Base-by-base conservation (phyloP, 1,139 yeast species). In the Pichia sp. region DNA sequence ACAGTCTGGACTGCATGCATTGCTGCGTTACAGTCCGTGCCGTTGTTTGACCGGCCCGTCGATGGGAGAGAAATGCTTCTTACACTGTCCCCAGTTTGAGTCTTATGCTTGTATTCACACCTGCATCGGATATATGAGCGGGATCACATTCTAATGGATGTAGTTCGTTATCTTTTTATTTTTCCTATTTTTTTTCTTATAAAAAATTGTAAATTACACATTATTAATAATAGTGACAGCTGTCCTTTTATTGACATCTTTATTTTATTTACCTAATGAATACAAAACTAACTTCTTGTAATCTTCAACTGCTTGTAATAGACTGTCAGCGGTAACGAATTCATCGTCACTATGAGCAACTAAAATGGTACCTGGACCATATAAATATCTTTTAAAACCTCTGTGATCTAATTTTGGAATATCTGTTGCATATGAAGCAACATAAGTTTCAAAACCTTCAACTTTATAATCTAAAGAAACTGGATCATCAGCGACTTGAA, bases 301-400 rank as follows among this genome's bases (percentile, higher is more conserved):
- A 7, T 81, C 87, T 3, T 63, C 72, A 23, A 80, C 74, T 4
- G 82, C 76, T 14, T 65, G 66, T 19, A 64, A 49, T 47, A 81
- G 62, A 51, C 78, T 82, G 4, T 59, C 54, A 29, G 72, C 63
- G 8, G 71, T 70, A 24, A 81, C 74, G 51, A 62, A 70, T 59
- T 81, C 89, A 45, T 74, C 59, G 44, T 69, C 81, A 3, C 79
- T 72, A 53, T 80, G 88, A 1, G 88, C 88, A 27, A 76, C 78
- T 28, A 68, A 68, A 44, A 81, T 80, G 2, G 77, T 62, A 1
- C 88, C 89, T 1, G 88, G 85, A 0, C 88, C 89, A 52, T 78
- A 81, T 25, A 80, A 61, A 52, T 75, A 79, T 49, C 77, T 62
- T 40, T 60, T 65, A 43, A 61, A 56, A 13, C 63, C 58, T n/a